Evolutionary conservation across 2,329 filamentous ascomycete genomes (phyloP).

Genomic region (Coleophoma crateriformis): DNA sequence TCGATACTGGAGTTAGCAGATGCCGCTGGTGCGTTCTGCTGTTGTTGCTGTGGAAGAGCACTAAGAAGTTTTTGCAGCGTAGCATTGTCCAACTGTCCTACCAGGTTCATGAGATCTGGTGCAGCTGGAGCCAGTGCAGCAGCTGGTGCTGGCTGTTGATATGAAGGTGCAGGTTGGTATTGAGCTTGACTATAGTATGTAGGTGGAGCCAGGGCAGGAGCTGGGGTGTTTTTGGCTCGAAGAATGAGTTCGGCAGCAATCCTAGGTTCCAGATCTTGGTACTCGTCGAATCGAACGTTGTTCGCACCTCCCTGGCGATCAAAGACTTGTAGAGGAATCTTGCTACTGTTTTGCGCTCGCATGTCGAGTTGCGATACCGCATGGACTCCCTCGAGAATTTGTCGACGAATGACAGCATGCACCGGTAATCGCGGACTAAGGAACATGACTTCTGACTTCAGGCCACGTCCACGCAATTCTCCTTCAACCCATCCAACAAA

Average conservation of each 20-base stretch:
- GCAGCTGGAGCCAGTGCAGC: conserved; percentile 26
- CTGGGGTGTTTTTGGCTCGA: conserved; percentile 51
- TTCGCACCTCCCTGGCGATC: conserved; percentile 69
- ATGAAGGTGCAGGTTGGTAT: conserved; percentile 29
- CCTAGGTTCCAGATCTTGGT: conserved; percentile 72
- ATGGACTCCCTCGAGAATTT: conserved; percentile 83
- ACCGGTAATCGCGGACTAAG: conserved; percentile 72
- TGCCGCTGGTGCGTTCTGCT: conserved; percentile 16
- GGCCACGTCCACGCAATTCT: conserved; percentile 63
- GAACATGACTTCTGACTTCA: conserved; percentile 75
- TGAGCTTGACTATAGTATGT: conserved; percentile 27
- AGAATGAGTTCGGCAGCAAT: conserved; percentile 78
- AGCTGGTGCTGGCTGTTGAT: conserved; percentile 28
- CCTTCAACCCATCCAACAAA: conserved; percentile 81
- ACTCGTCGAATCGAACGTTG: conserved; percentile 82
- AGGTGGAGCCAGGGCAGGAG: conserved; percentile 5
- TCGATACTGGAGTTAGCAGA: conserved; percentile 29
- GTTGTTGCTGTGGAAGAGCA: conserved; percentile 36
- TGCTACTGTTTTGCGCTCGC: conserved; percentile 62
- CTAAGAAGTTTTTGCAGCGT: conserved; percentile 67
- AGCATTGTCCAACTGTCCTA: conserved; percentile 62
- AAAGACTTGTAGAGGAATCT: conserved; percentile 79
- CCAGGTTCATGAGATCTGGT: conserved; percentile 56
- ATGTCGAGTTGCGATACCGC: conserved; percentile 75
- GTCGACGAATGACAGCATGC: conserved; percentile 73